Conservation (phyloP, 306 rosid genomes). For the Casuarina cunninghamiana region DNA sequence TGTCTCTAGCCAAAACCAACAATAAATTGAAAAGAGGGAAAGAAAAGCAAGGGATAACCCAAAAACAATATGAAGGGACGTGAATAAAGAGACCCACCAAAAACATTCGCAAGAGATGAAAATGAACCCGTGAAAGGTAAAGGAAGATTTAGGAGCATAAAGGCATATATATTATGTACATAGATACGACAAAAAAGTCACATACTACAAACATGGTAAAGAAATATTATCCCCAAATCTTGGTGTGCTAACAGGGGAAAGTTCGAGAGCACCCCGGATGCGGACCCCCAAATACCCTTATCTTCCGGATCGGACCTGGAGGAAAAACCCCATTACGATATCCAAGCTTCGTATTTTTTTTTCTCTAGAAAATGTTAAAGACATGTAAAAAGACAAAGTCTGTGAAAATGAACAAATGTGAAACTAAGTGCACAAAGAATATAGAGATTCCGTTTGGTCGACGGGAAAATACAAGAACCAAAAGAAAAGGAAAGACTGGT, state of each 20-base stretch:
- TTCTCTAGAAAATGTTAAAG: neutral
- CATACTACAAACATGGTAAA: constrained; percentile 1
- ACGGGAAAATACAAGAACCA: neutral
- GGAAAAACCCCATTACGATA: neutral
- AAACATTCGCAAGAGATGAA: neutral
- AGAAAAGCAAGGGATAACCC: neutral
- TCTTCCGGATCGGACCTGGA: constrained; percentile 11
- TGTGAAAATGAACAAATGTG: neutral
- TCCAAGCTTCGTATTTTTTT: neutral
- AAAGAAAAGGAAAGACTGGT: neutral
- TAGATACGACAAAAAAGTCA: neutral
- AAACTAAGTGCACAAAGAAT: neutral
- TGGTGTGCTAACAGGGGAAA: neutral
- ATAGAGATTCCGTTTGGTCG: neutral
- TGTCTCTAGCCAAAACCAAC: neutral
- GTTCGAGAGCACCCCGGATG: constrained; percentile 7
- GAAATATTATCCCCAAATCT: neutral
- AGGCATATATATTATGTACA: neutral
- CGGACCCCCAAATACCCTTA: neutral
- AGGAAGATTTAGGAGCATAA: neutral
- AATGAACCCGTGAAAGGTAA: neutral
- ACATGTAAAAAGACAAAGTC: neutral
- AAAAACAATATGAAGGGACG: neutral
- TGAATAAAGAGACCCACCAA: neutral
- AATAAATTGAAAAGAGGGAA: neutral